Evolutionary conservation across 176 grass and related monocot species (phyloP).

Genomic region (Thalia dealbata): DNA sequence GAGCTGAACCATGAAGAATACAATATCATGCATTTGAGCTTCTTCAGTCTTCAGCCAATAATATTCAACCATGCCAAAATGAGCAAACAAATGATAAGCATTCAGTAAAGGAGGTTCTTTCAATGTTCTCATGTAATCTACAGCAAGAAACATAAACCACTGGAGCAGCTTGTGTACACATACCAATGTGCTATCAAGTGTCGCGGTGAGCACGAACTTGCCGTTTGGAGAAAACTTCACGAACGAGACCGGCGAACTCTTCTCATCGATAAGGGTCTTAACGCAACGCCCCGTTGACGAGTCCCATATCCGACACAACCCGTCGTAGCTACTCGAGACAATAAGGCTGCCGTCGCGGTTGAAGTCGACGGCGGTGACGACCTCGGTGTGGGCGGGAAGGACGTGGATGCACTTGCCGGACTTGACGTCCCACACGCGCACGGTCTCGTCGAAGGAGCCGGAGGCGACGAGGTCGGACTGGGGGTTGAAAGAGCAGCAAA

Average conservation of each 20-base stretch:
- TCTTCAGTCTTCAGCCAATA: neutral
- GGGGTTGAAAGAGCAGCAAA: constrained; percentile 83
- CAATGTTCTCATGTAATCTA: neutral
- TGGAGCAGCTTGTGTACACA: constrained; percentile 24
- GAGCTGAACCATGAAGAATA: too few species aligned
- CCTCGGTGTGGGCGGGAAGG: constrained; percentile 82
- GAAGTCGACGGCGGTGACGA: constrained; percentile 82
- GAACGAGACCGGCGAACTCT: constrained; percentile 68
- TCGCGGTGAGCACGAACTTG: constrained; percentile 82
- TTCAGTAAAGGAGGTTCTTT: neutral
- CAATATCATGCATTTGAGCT: neutral
- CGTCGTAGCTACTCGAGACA: constrained; percentile 76
- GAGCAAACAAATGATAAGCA: neutral
- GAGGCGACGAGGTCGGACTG: constrained; percentile 78
- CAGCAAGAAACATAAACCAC: neutral
- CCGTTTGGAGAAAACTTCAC: constrained; percentile 87
- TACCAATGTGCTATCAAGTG: constrained; percentile 85
- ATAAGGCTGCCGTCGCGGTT: constrained; percentile 65
- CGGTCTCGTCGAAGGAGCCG: constrained; percentile 87
- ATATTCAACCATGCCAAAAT: neutral
- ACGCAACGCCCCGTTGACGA: constrained; percentile 70
- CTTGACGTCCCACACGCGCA: constrained; percentile 82
- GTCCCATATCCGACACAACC: constrained; percentile 80
- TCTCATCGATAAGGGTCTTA: constrained; percentile 82
- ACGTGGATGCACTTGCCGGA: constrained; percentile 80